Base-by-base conservation (phyloP, 208 protist genomes). In the Trypanosoma platydactyli region DNA sequence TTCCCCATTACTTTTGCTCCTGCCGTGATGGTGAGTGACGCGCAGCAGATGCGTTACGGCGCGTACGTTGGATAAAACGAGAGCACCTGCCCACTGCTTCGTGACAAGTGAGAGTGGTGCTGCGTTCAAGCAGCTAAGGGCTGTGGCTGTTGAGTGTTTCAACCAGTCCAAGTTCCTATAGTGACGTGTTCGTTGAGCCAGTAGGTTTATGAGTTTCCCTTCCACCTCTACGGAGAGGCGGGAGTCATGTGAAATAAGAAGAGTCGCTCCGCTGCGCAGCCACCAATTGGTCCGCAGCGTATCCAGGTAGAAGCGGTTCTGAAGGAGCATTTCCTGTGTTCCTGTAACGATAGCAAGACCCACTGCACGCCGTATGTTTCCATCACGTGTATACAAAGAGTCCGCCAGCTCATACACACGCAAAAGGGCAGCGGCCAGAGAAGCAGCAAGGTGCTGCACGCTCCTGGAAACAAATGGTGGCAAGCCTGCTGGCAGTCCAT, bases 271-370 rank as follows among this genome's bases (percentile, higher is more conserved):
- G 42, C 60, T 73, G 18, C 60, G 69, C 16, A 75, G 24, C 60
- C 69, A 75, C 69, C 69, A 75, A 35, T 75, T 75, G 18, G 52
- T 69, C 1, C 18, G 25, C 42, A 75, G 24, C 38, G 60, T 61
- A 50, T 75, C 69, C 6, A 40, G 27, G 49, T 68, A 68, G 22
- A 68, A 75, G 22, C 15, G 48, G 29, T 67, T 75, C 24, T 52
- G 33, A n/a, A 75, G 40, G 6, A 75, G 61, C 0, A 38, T 53
- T 33, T 30, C 61, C 25, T 69, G 69, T 35, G 69, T 64, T 1
- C 69, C 69, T 5, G 69, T 61, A 42, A 75, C 69, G 7, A 75
- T 56, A 35, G 55, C 30, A 12, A 68, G 22, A 27, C 62, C 54
- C 0, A 75, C 54, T 22, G 54, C n/a, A 22, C 69, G 60, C 18